phyloP scores from a whole-genome alignment of 768 basidiomycete genomes.

The Suillus alpinus region DNA sequence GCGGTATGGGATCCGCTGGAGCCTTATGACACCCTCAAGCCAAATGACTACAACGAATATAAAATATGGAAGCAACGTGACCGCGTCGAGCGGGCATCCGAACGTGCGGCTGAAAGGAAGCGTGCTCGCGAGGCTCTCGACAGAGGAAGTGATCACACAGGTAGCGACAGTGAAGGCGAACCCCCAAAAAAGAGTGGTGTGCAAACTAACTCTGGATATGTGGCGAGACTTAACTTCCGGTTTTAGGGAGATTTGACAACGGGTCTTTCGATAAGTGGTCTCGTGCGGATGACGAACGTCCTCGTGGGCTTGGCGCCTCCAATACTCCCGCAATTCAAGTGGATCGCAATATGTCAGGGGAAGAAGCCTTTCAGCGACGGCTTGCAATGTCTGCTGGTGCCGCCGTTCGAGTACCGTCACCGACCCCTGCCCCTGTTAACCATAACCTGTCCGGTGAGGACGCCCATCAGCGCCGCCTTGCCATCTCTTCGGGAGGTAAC shows the following conservation, averaged over 20 bases:
- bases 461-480: constrained; percentile 71
- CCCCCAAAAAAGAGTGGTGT: constrained; percentile 68
- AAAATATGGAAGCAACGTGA: constrained; percentile 78
- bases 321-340: constrained; percentile 35
- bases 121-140: constrained; percentile 48
- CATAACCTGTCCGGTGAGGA: constrained; percentile 69
- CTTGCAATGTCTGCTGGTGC: constrained; percentile 58
- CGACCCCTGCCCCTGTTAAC: constrained; percentile 39
- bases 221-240: constrained; percentile 25
- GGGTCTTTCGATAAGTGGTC: constrained; percentile 53
- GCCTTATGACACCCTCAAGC: constrained; percentile 75
- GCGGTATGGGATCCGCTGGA: constrained; percentile 77
- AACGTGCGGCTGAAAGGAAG: constrained; percentile 61
- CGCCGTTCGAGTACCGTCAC: constrained; percentile 19
- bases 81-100: constrained; percentile 64
- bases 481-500: constrained; percentile 48
- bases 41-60: constrained; percentile 89
- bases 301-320: constrained; percentile 22
- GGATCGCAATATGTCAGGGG: constrained; percentile 59
- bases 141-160: constrained; percentile 56
- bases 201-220: constrained; percentile 10
- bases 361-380: constrained; percentile 79
- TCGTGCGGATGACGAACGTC: constrained; percentile 47
- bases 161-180: constrained; percentile 65
- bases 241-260: constrained; percentile 34